These are phyloP conservation scores for Lepiota brunneoincarnata DNA, from an alignment of 768 basidiomycete genomes.

Conservation along the genomic window DNA sequence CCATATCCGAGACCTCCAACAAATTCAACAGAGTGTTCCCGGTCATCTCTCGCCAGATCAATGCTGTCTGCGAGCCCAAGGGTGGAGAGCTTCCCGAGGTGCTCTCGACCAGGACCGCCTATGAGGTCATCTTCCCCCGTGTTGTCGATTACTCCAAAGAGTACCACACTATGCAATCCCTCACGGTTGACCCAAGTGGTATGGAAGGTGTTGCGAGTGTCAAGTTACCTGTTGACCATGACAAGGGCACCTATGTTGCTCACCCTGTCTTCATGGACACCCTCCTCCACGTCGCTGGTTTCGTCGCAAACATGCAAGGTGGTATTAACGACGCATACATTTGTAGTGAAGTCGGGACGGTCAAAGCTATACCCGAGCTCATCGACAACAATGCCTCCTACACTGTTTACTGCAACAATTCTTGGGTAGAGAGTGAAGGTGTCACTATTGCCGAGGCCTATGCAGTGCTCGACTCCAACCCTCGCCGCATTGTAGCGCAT, in stretches of 20 bases:
- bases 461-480: constrained; percentile 46
- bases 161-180: constrained; percentile 59
- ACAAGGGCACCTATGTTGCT: constrained; percentile 28
- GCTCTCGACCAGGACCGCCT: constrained; percentile 55
- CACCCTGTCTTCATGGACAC: constrained; percentile 67
- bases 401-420: constrained; percentile 14
- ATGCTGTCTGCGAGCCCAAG: constrained; percentile 25
- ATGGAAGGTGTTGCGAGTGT: constrained; percentile 61
- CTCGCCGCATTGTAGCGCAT: constrained; percentile 48
- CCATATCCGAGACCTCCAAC: constrained; percentile 24
- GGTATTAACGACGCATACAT: constrained; percentile 55
- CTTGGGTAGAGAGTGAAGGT: constrained; percentile 11
- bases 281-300: constrained; percentile 67
- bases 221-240: constrained; percentile 16
- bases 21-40: constrained; percentile 39
- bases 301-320: constrained; percentile 60
- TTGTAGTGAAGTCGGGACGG: constrained; percentile 51
- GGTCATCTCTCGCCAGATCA: constrained; percentile 30
- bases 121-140: constrained; percentile 67
- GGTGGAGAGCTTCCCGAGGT: constrained; percentile 28
- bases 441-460: constrained; percentile 23
- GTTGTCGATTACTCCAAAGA: constrained; percentile 60
- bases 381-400: constrained; percentile 19
- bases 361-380: constrained; percentile 43
- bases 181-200: constrained; percentile 51